Base-by-base conservation (phyloP, 768 basidiomycete genomes). In the Auricularia sp. region DNA sequence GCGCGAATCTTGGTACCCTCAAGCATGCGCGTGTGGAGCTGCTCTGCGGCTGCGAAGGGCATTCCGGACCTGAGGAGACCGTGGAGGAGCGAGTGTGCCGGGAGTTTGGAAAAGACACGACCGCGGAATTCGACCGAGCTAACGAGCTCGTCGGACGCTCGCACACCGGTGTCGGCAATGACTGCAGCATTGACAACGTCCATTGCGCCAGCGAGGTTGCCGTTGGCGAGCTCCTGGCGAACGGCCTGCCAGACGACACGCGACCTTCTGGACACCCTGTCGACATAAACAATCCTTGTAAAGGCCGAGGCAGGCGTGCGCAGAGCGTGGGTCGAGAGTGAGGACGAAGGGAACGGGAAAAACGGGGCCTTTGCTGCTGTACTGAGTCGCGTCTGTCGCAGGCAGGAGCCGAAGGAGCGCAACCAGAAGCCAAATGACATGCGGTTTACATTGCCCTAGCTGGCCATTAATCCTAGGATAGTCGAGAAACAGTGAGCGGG, bases 61-160 rank as follows among this genome's bases (percentile, higher is more conserved):
- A 80, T 73, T 2, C 85, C 81, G 6, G 74, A 66, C 61, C 86
- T 84, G 23, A 91, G 70, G 44, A 90, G 77, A 36, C 80, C 79
- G 61, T 92, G 90, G 10, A 91, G 67, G 47, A 91, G 77, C 34
- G 79, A 75, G 68, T 91, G 89, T 6, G 23, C 11, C 6, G 56
- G 23, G 6, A 59, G 56, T 23, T 35, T 59, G 29, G 56, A 59
- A 4, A 7, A 8, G 23, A 59, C 6, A 7, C 29, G 23, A 18
- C 11, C 14, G 8, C 34, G 11, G 23, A 59, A 33, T 29, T 59
- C 14, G 56, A 59, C 56, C 6, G 18, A 8, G 56, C 29, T 59
- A 4, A 34, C 23, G 56, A 59, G 29, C 11, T 59, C 29, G 7
- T 14, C 18, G 34, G 21, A 10, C 56, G 23, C 23, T 33, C 29